Evolutionary conservation across 352 stramenopile species (phyloP).

Genomic region (Pythium rishiriense): DNA sequence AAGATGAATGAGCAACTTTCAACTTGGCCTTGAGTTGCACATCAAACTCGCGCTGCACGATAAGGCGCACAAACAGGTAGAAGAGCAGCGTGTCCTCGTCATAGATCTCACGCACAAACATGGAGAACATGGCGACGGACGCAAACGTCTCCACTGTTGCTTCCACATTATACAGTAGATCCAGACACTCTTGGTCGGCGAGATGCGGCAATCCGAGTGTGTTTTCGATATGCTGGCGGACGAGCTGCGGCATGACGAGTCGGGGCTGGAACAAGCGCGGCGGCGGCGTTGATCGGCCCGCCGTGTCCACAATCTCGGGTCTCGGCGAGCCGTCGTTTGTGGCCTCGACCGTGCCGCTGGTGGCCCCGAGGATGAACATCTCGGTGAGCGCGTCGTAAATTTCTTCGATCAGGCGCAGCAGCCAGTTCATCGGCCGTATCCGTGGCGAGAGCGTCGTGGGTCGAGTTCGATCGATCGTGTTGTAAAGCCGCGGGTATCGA

Average conservation of each 20-base stretch:
- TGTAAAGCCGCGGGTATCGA: conserved; percentile 56
- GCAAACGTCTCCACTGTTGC: conserved; percentile 43
- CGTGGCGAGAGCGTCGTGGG: conserved; percentile 27
- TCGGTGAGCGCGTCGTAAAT: conserved; percentile 61
- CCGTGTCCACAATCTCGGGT: neutral
- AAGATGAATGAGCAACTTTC: conserved; percentile 57
- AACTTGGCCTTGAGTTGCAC: conserved; percentile 57
- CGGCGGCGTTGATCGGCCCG: neutral
- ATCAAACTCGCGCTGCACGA: conserved; percentile 54
- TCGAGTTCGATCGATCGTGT: conserved; percentile 30
- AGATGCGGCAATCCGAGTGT: conserved; percentile 50
- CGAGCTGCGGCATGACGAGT: conserved; percentile 63
- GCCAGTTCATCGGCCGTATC: conserved; percentile 55
- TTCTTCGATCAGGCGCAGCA: conserved; percentile 62
- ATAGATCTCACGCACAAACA: conserved; percentile 69
- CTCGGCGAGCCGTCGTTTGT: neutral
- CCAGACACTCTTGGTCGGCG: conserved; percentile 69
- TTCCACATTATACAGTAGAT: conserved; percentile 75
- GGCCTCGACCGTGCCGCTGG: neutral
- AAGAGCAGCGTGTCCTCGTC: conserved; percentile 69
- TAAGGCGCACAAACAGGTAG: conserved; percentile 49
- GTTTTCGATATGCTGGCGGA: conserved; percentile 49
- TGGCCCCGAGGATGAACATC: conserved; percentile 13
- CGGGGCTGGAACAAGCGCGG: conserved; percentile 11
- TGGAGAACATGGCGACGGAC: conserved; percentile 51